Percentiles rank a stretch among this genome's conserved stretches.
Evolutionary conservation across 2,329 filamentous ascomycete genomes (phyloP).

Genomic region (Phialophora tarda): DNA sequence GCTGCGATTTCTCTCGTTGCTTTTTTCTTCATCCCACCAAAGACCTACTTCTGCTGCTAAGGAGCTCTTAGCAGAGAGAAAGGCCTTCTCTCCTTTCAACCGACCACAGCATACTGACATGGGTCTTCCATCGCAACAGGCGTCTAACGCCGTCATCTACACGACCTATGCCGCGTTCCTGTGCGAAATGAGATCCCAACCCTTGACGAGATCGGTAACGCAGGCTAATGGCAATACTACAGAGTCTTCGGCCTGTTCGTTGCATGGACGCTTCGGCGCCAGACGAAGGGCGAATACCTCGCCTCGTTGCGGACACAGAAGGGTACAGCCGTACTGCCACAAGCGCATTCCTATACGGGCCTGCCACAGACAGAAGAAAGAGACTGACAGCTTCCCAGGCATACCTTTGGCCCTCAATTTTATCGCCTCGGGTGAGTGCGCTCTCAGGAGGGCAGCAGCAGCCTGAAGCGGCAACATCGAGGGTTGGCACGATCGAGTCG

Average conservation of each 20-base stretch:
- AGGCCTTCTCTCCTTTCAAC: background rate
- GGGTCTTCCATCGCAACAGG: slow-evolving; percentile 75
- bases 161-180: slow-evolving; percentile 77
- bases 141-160: slow-evolving; percentile 84
- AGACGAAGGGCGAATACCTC: slow-evolving; percentile 73
- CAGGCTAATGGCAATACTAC: slow-evolving; percentile 21
- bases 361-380: slow-evolving; percentile 70
- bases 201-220: background rate
- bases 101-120: slow-evolving; percentile 52
- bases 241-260: slow-evolving; percentile 68
- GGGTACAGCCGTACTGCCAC: slow-evolving; percentile 57
- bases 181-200: slow-evolving; percentile 55
- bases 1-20: slow-evolving; percentile 26
- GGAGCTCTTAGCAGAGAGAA: background rate
- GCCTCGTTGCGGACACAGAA: slow-evolving; percentile 81
- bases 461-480: slow-evolving; percentile 66
- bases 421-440: slow-evolving; percentile 86
- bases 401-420: slow-evolving; percentile 85
- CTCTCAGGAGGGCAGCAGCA: slow-evolving; percentile 36
- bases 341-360: slow-evolving; percentile 60
- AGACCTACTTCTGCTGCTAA: background rate
- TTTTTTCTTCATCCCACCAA: slow-evolving; percentile 3
- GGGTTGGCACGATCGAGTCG: slow-evolving; percentile 7
- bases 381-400: slow-evolving; percentile 57
- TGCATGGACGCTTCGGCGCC: slow-evolving; percentile 63